Conservation (phyloP, 2,329 filamentous ascomycete species). For the Didymella exigua region DNA sequence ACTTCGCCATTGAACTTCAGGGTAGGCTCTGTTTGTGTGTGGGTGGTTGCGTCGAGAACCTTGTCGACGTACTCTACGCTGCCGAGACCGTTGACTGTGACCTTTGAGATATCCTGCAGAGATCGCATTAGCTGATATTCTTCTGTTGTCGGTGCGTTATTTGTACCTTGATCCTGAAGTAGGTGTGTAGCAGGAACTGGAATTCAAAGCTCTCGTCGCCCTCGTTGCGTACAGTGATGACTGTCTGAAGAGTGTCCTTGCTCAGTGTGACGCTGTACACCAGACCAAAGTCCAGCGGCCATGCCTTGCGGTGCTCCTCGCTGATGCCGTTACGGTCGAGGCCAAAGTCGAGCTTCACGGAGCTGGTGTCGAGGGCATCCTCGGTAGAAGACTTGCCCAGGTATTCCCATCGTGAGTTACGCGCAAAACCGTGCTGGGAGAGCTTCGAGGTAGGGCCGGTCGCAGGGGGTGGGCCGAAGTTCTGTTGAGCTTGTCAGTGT, state of each 20-base stretch:
- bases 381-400: slow-evolving; percentile 84
- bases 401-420: slow-evolving; percentile 90
- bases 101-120: slow-evolving; percentile 75
- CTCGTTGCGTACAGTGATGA: slow-evolving; percentile 87
- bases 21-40: slow-evolving; percentile 67
- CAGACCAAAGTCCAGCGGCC: slow-evolving; percentile 86
- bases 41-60: slow-evolving; percentile 66
- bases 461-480: slow-evolving; percentile 79
- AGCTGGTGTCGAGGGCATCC: slow-evolving; percentile 54
- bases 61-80: slow-evolving; percentile 84
- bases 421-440: slow-evolving; percentile 93
- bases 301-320: slow-evolving; percentile 70
- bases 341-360: slow-evolving; percentile 94
- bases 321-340: slow-evolving; percentile 75
- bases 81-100: slow-evolving; percentile 76
- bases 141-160: too few relatives aligned
- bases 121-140: neutral
- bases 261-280: slow-evolving; percentile 91
- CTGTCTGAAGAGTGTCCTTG: slow-evolving; percentile 75
- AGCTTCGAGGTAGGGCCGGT: slow-evolving; percentile 78
- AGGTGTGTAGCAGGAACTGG: slow-evolving; percentile 89
- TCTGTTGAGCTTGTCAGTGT: slow-evolving; percentile 54
- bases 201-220: slow-evolving; percentile 84
- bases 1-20: slow-evolving; percentile 78
- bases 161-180: slow-evolving; percentile 78